Base-by-base conservation (phyloP, 305 asterid species). In the Fraxinus nigra region DNA sequence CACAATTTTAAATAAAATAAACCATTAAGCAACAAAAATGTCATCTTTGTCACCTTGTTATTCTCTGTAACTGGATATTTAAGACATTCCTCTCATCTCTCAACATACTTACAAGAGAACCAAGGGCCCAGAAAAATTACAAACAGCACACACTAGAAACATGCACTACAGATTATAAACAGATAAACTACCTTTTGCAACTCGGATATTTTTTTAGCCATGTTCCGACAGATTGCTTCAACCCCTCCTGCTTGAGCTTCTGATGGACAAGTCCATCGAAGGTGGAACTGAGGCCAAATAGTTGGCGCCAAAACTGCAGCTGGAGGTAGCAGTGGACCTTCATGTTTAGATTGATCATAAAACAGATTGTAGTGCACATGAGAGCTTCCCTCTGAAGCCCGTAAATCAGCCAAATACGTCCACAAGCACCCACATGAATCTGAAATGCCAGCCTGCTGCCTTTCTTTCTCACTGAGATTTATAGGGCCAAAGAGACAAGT, bases 291-390 rank as follows among this genome's bases (percentile, higher is more conserved):
- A 85, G 98, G 98, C 98, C 98, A 96, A 81, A 96, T 89, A 32
- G 97, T 94, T 67, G 99, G 99, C 82, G 99, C 99, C 87, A 96
- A 91, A 88, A 97, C 97, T 79, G 99, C 99, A 32, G 99, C 98
- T 65, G 98, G 98, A 20, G 98, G 98, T 78, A 90, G 91, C 70
- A 96, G 86, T 43, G 94, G 90, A 46, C 93, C 92, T 78, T 86
- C 87, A 86, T 87, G 88, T 84, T 87, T 95, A 54, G 93, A 89
- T 80, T 97, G 92, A 74, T 94, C 97, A 80, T 91, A 96, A 86
- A 96, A 94, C 73, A 89, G 92, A 87, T 93, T 96, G 84, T 90
- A 93, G 85, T 96, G 99, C 32, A 85, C 91, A 80, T 92, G 98
- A 76, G 92, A 91, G 82, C 87, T 89, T 82, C 94, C 95, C 88